phyloP scores from a whole-genome alignment of 2,329 filamentous ascomycete genomes.

The Chaetomium sp. region DNA sequence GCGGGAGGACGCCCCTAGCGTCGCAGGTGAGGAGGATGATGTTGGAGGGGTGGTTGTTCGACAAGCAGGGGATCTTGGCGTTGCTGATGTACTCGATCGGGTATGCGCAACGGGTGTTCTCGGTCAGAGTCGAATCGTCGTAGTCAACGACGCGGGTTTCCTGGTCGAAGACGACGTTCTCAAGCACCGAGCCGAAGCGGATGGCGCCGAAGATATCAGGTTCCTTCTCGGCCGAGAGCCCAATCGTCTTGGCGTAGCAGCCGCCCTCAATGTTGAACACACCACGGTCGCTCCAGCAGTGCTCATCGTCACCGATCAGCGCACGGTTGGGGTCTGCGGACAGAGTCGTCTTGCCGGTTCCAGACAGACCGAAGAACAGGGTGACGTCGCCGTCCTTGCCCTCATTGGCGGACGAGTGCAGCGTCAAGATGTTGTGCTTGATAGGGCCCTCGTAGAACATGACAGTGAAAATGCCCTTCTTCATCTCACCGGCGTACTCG shows the following conservation, averaged over 20 bases:
- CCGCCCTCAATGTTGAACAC: conserved; percentile 99
- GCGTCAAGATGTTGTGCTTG: conserved; percentile 97
- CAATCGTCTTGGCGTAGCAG: conserved; percentile 99
- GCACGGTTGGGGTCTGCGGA: conserved; percentile 96
- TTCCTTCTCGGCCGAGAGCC: conserved; percentile 97
- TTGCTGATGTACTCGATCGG: conserved; percentile 99
- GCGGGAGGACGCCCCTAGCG: conserved; percentile 92
- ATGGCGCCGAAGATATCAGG: conserved; percentile 97
- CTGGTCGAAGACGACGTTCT: conserved; percentile 98
- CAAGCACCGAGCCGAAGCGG: conserved; percentile 92
- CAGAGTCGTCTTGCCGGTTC: conserved; percentile 97
- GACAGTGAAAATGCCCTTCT: conserved; percentile 98
- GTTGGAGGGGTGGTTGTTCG: conserved; percentile 86
- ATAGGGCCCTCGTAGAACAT: conserved; percentile 99
- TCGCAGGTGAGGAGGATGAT: conserved; percentile 98
- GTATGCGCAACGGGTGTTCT: conserved; percentile 98
- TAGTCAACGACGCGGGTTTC: conserved; percentile 90
- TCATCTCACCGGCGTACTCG: conserved; percentile 97
- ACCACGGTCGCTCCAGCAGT: conserved; percentile 97
- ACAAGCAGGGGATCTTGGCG: conserved; percentile 96
- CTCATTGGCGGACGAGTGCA: conserved; percentile 98
- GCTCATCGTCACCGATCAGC: conserved; percentile 97
- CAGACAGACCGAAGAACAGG: conserved; percentile 98
- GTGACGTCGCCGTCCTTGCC: conserved; percentile 93
- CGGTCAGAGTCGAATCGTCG: conserved; percentile 89